Evolutionary conservation across 2,329 filamentous ascomycete genomes (phyloP), one percentile per base, ranked within the genome.

Genomic region (Scedosporium boydii): DNA sequence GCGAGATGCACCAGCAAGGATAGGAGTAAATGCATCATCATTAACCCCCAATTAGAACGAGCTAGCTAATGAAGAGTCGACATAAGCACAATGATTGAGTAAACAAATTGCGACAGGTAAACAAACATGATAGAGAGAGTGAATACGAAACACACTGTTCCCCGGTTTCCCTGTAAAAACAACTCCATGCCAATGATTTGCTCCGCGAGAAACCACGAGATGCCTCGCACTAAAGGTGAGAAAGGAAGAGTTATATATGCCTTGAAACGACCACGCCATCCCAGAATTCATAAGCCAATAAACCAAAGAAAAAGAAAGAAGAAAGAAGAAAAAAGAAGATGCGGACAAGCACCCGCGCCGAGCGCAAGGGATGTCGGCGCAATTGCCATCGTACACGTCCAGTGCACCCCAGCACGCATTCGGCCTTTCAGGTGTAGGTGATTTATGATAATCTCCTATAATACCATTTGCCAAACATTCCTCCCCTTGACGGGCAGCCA

Each of bases 111-210:
- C 51, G 12, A 23, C 23, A 23, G 12, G 23, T 55, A 27, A 55
- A 55, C 23, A 55, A 55, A 55, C 51, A 55, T 55, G 51, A 27
- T 55, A 38, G 29, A 38, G 29, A 34, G 51, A 14, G 23, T 6
- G 51, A 34, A 34, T 3, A 34, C 6, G 29, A 23, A 55, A 55
- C 51, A 7, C 18, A 55, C n/a, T 18, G 23, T 23, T 27, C 21
- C 51, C 18, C 18, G 23, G 27, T 34, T 58, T 58, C 55, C 26
- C 10, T 58, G 16, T 58, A 58, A 55, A 23, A 23, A 58, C 34
- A 58, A 58, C 55, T 58, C 55, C 55, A 41, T 41, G 55, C 26
- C 55, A 58, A 58, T 58, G 55, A 58, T 58, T 9, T 34, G 26
- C 27, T 58, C 14, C 27, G 55, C n/a, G 53, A 23, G 18, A 29